Evolutionary conservation across 2,329 filamentous ascomycete species (phyloP), one percentile per base, ranked within the genome.

Genomic region (Colletotrichum trifolii): DNA sequence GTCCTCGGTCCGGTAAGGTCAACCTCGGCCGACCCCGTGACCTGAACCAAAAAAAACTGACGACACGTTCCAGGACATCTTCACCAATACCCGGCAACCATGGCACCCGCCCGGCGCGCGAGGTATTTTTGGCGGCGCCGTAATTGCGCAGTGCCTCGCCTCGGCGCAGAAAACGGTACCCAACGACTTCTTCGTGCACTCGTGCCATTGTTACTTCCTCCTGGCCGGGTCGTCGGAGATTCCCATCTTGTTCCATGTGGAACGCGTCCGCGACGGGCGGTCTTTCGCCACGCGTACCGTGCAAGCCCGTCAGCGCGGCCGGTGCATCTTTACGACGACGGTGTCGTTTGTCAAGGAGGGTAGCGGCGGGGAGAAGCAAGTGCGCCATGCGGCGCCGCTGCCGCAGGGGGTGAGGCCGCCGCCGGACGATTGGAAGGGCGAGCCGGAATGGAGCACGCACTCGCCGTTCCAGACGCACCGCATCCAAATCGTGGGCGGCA

Each of bases 151-250:
- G 83, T 94, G 87, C 73, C 89, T 97, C 34, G 87, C 91, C 49
- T 93, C 96, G 2, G 96, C 93, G 33, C 94, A 97, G 77, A 88
- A 89, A 74, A 99, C 96, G 8, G 92, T 99, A 2, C 90, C 91
- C 0, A 77, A 83, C 34, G 84, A 92, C 75, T 97, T 97, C 78
- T 87, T 89, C 65, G 89, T 96, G 54, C 96, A 99, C 83, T 95
- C 91, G 74, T 97, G 97, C 91, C 96, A 99, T 85, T 98, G 96
- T 86, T 99, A 98, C 83, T 99, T 99, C 78, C 89, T 99, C 39
- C 89, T 98, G 2, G 94, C 95, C 5, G 96, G 96, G 35, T 92
- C 95, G 73, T 85, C 88, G 11, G 88, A 91, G 66, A 90, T 96
- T 15, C 95, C 96, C 38, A 91, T 98, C 69, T 85, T 97, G 67